Percentiles rank a stretch among this genome's conserved stretches.
phyloP scores from a whole-genome alignment of 2,329 filamentous ascomycete genomes.

The Hirsutella thompsonii region DNA sequence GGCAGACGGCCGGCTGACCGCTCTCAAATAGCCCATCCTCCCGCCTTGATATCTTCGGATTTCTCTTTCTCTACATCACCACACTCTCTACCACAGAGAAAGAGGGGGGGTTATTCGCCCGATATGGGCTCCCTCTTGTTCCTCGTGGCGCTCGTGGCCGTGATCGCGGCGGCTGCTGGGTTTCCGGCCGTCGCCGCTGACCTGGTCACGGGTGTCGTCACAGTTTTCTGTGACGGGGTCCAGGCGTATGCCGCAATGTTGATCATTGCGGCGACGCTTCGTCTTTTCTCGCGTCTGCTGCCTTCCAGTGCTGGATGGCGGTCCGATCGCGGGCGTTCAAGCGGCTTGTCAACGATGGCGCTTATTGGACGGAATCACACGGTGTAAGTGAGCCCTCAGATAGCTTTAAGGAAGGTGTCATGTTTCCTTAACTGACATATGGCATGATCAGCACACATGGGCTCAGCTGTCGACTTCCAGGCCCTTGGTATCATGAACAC shows the following conservation, averaged over 20 bases:
- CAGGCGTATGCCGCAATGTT: neutral
- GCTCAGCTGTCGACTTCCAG: neutral
- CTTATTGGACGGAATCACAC: neutral
- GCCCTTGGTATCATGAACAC: neutral
- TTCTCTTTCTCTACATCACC: neutral
- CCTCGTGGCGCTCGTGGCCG: conserved; percentile 1
- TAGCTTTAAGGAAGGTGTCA: neutral
- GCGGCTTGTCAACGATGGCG: neutral
- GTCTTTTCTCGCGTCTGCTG: neutral
- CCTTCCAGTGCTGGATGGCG: neutral
- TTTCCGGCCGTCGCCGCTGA: neutral
- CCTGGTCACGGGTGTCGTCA: neutral
- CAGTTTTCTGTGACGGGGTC: neutral
- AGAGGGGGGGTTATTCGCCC: neutral
- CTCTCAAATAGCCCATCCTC: no score
- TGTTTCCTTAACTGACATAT: no score
- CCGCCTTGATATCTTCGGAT: no score
- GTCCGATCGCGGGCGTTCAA: neutral
- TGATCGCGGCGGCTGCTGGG: neutral
- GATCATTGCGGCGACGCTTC: neutral
- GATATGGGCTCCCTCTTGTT: neutral
- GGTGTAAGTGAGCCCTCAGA: neutral
- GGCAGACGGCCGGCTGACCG: neutral
- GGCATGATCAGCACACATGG: neutral
- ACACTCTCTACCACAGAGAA: neutral